These are phyloP conservation scores for Sapria himalayana DNA, from an alignment of 345 rosid genomes.

Conservation along the genomic window DNA sequence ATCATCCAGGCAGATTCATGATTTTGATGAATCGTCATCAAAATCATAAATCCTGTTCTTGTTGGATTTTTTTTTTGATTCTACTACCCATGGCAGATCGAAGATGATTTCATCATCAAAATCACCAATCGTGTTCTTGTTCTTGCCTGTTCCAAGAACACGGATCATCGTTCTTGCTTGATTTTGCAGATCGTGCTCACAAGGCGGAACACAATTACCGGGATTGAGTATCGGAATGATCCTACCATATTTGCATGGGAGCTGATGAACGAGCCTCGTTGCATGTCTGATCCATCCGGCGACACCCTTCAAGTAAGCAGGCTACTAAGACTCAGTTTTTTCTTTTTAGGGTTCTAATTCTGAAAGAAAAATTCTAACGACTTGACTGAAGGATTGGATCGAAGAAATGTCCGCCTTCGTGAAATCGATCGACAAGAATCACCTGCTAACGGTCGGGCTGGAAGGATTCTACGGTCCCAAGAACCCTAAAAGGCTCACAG, in stretches of 20 bases:
- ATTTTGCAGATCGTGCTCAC: slow-evolving; percentile 50
- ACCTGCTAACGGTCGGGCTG: slow-evolving; percentile 70
- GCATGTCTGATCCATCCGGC: slow-evolving; percentile 81
- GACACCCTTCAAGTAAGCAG: slow-evolving; percentile 74
- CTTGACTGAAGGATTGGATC: slow-evolving; percentile 72
- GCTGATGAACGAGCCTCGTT: slow-evolving; percentile 87
- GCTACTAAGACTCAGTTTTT: slow-evolving; percentile 2
- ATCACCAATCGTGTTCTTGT: too few species aligned
- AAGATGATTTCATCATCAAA: too few species aligned
- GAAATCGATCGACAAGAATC: slow-evolving; percentile 72
- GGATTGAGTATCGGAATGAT: slow-evolving; percentile 70
- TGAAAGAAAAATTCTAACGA: too few species aligned
- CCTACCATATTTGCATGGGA: slow-evolving; percentile 91
- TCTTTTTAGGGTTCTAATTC: neutral
- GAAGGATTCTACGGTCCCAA: slow-evolving; percentile 93
- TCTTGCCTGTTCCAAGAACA: too few species aligned
- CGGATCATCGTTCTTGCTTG: too few species aligned
- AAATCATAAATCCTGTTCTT: too few species aligned
- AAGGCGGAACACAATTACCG: slow-evolving; percentile 73
- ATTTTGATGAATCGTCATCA: too few species aligned
- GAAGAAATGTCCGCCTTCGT: slow-evolving; percentile 67
- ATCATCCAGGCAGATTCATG: too few species aligned
- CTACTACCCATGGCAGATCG: too few species aligned
- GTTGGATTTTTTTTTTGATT: too few species aligned
- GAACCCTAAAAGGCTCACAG: slow-evolving; percentile 49